Base-by-base conservation (phyloP, 129 eudicot genomes). In the Scalesia atractyloides region DNA sequence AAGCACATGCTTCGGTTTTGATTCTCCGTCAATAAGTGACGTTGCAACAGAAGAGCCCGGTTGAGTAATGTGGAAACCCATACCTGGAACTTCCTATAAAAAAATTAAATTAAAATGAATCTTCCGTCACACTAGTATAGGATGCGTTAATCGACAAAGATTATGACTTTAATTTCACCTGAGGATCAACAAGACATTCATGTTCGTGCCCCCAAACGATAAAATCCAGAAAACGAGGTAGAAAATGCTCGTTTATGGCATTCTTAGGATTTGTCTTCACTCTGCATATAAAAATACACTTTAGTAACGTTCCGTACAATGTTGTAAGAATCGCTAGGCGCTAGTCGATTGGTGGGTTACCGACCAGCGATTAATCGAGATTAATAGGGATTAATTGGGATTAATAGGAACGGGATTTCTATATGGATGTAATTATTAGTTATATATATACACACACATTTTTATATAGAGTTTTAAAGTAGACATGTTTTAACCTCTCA, bases 191-290 rank as follows among this genome's bases (percentile, higher is more conserved):
- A 69, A 95, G 89, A 76, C 99, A 95, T 83, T 95, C 99, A 76
- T 95, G 99, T 81, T 95, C 99, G 78, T 95, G 99, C 9, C 99
- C 99, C 99, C 99, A 95, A 65, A 95, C 99, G 66, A 95, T 83
- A 68, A 90, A 90, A 71, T 95, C 99, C 70, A 95, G 79, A 79
- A 95, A 95, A 14, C 99, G 84, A 9, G 99, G 99, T 48, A 95
- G 54, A 76, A 95, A 90, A 83, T 95, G 99, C 80, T 95, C 99
- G 84, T 90, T 95, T 79, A 95, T 95, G 20, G 99, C 97, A 80
- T 95, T 95, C 71, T 95, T 95, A 56, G 99, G 99, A 85, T 95
- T 95, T 74, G 97, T 68, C 90, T 95, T 95, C 73, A 95, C 96
- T 73, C 99, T 95, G 86, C 73, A 73, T 46, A 33, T 22, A 46